Conservation (phyloP, 2,329 filamentous ascomycete genomes). For the Cyphellophora europaea region DNA sequence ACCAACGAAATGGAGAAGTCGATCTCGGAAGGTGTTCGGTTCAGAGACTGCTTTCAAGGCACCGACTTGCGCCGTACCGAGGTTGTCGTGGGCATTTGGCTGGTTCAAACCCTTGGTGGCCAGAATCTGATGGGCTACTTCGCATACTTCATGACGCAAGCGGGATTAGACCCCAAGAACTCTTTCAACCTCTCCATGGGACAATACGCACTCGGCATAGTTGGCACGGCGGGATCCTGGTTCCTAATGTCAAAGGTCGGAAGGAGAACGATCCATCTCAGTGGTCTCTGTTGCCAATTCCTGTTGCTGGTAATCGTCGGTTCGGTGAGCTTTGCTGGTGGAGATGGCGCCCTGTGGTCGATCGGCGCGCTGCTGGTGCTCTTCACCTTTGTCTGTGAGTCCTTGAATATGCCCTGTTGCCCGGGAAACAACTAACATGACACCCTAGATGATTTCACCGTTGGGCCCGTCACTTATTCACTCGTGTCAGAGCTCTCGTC, state of each 20-base stretch:
- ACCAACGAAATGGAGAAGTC: constrained; percentile 25
- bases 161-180: constrained; percentile 23
- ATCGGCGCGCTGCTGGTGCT: constrained; percentile 41
- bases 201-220: constrained; percentile 50
- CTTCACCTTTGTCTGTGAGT: constrained; percentile 47
- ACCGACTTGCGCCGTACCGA: constrained; percentile 29
- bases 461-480: constrained; percentile 46
- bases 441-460: constrained; percentile 45
- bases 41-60: constrained; percentile 23
- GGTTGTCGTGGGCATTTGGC: constrained; percentile 27
- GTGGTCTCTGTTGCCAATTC: constrained; percentile 19
- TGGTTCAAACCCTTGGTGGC: constrained; percentile 24
- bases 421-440: too few species aligned
- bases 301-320: constrained; percentile 22
- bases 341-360: constrained; percentile 23
- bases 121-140: constrained; percentile 21
- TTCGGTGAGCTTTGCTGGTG: constrained; percentile 5
- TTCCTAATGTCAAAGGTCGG: constrained; percentile 26
- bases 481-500: constrained; percentile 46
- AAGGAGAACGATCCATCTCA: constrained; percentile 29
- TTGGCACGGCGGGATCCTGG: constrained; percentile 43
- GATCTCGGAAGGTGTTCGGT: constrained; percentile 14
- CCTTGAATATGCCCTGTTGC: too few species aligned
- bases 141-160: constrained; percentile 29
- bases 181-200: constrained; percentile 39